Percentiles rank a stretch among this genome's conserved stretches.
These are phyloP conservation scores for Eutypella sp. DNA, from an alignment of 2,329 filamentous ascomycete genomes.

Conservation along the genomic window DNA sequence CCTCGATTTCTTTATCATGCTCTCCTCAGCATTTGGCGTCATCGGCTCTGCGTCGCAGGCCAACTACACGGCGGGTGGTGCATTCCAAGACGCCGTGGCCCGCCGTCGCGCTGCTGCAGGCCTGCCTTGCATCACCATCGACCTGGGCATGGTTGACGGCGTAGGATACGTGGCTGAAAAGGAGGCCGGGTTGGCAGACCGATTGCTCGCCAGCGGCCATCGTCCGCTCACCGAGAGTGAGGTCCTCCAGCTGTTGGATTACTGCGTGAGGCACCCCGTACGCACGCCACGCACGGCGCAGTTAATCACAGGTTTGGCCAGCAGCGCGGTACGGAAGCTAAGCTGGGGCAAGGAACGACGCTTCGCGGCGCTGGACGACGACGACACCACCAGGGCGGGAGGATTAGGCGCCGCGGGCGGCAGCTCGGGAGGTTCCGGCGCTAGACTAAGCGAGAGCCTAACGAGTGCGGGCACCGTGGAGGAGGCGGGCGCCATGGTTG, in stretches of 20 bases:
- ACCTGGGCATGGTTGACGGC: conserved; percentile 2
- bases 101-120: conserved; percentile 3
- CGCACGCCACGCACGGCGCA: not conserved
- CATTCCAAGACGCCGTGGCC: conserved; percentile 24
- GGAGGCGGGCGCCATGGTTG: not conserved
- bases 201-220: no score
- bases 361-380: not conserved
- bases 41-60: conserved; percentile 30
- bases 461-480: not conserved
- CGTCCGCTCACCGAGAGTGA: not conserved
- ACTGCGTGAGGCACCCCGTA: not conserved
- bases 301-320: not conserved
- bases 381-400: not conserved
- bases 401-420: not conserved
- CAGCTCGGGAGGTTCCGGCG: not conserved
- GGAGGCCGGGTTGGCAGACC: not conserved
- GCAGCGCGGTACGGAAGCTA: not conserved
- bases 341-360: not conserved
- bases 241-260: not conserved
- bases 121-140: conserved; percentile 3
- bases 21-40: conserved; percentile 33
- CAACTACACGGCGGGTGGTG: conserved; percentile 34
- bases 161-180: not conserved
- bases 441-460: not conserved
- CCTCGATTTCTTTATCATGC: conserved; percentile 34